Evolutionary conservation across 768 basidiomycete species (phyloP).

Genomic region (Trametes cubensis): DNA sequence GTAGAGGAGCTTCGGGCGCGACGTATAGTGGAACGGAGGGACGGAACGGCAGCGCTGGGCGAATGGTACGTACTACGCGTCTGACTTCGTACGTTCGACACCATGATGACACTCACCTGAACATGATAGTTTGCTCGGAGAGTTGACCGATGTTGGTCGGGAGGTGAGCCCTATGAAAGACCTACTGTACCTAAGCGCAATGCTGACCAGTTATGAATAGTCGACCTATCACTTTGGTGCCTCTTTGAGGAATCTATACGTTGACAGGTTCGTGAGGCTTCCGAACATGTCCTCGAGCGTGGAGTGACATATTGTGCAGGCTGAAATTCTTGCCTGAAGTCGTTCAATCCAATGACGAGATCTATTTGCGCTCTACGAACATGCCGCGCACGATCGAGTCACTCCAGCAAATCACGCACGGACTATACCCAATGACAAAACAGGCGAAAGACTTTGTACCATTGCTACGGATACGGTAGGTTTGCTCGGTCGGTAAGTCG

Average conservation of each 20-base stretch:
- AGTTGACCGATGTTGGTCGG: conserved; percentile 70
- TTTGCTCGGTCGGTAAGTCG: neutral
- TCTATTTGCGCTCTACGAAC: conserved; percentile 77
- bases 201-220: conserved; percentile 38
- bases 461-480: conserved; percentile 58
- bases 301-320: conserved; percentile 37
- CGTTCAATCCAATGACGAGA: conserved; percentile 45
- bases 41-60: conserved; percentile 57
- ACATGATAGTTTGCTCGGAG: conserved; percentile 61
- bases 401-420: conserved; percentile 71
- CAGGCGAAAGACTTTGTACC: conserved; percentile 50
- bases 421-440: conserved; percentile 63
- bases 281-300: neutral
- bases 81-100: neutral
- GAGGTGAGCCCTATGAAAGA: conserved; percentile 44
- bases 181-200: neutral
- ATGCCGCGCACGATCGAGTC: conserved; percentile 78
- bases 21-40: conserved; percentile 56
- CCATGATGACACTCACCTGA: neutral
- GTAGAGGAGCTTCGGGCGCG: conserved; percentile 40
- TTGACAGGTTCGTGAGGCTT: conserved; percentile 53
- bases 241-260: conserved; percentile 62
- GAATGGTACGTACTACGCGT: conserved; percentile 55
- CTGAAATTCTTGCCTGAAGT: conserved; percentile 64
- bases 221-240: conserved; percentile 67